Percentiles rank a stretch among this genome's conserved stretches.
Evolutionary conservation across 2,329 filamentous ascomycete species (phyloP).

Genomic region (Penicillium sp.): DNA sequence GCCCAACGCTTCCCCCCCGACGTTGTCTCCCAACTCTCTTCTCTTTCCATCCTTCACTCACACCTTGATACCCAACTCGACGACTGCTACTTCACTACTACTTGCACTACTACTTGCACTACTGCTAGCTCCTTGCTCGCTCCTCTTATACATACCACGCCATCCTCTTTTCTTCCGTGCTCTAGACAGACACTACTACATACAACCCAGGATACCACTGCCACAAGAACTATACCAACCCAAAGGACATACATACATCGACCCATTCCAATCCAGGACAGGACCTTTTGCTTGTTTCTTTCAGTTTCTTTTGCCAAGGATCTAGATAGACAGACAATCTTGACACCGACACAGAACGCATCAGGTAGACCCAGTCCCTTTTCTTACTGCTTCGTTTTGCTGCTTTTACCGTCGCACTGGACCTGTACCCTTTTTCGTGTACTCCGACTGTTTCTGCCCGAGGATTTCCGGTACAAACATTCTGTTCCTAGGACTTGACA

Average conservation of each 20-base stretch:
- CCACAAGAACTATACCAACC: not conserved
- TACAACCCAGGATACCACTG: slow-evolving; percentile 13
- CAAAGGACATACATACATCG: slow-evolving; percentile 3
- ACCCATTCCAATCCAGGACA: slow-evolving; percentile 17
- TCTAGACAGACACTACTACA: not conserved
- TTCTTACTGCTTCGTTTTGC: slow-evolving; percentile 23
- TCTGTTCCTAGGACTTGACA: not conserved
- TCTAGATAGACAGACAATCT: slow-evolving; percentile 14
- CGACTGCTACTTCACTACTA: not conserved
- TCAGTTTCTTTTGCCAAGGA: slow-evolving; percentile 14
- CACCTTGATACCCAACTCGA: slow-evolving; percentile 8
- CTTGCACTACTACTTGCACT: not conserved
- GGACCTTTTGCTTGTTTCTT: slow-evolving; percentile 25
- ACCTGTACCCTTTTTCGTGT: slow-evolving; percentile 15
- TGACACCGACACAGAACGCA: slow-evolving; percentile 21
- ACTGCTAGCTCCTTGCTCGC: not conserved
- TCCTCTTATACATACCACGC: no score
- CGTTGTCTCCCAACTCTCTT: slow-evolving; percentile 6
- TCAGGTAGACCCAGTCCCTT: slow-evolving; percentile 41
- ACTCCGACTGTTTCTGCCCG: slow-evolving; percentile 2
- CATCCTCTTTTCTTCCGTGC: not conserved
- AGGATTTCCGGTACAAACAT: slow-evolving; percentile 14
- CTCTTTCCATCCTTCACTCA: slow-evolving; percentile 3
- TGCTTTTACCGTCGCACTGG: slow-evolving; percentile 18
- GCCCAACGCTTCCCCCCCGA: slow-evolving; percentile 12